Base-by-base conservation (phyloP, 2,329 filamentous ascomycete genomes). In the Stachybotrys elegans region DNA sequence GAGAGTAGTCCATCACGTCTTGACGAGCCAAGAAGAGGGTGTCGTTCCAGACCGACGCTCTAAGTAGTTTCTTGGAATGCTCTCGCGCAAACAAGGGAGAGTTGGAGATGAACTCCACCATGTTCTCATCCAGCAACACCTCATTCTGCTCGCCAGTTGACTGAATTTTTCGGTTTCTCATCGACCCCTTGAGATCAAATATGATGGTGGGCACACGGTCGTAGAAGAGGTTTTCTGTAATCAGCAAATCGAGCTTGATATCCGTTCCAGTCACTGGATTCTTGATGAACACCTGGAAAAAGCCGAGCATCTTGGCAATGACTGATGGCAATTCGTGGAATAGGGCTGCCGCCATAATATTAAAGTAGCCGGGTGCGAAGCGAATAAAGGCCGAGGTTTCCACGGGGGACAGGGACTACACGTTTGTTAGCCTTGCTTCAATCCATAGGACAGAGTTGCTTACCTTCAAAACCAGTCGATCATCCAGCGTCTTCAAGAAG, bases 201-300 rank as follows among this genome's bases (percentile, higher is more conserved):
- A 91, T 91, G 34, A 93, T 83, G 22, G 88, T 92, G 1, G 91
- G 90, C 16, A 82, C 83, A 22, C 93, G 86, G 60, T 97, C 93
- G 59, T 98, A 98, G 64, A 98, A 98, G 14, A 98, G 71, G 54
- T 98, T 98, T 67, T 98, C 93, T 83, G 97, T 98, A 16, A 98
- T 78, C 5, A 98, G 73, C 43, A 98, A 76, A 64, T 94, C 95
- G 66, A 92, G 88, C 61, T 95, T 95, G 64, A 95, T 92, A 61
- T 98, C 93, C 0, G 87, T 87, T 40, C 90, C 91, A 0, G 91
- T 96, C 16, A 80, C 75, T 0, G 93, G 88, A 55, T 97, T 97
- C 69, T 95, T 96, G 69, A 98, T 95, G 52, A 92, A 86, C 40
- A 98, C 86, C 57, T 97, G 92, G 69, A 95, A 98, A 63, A 98